These are phyloP conservation scores for Ascocoryne sarcoides DNA, from an alignment of 2,329 filamentous ascomycete genomes.

Conservation along the genomic window DNA sequence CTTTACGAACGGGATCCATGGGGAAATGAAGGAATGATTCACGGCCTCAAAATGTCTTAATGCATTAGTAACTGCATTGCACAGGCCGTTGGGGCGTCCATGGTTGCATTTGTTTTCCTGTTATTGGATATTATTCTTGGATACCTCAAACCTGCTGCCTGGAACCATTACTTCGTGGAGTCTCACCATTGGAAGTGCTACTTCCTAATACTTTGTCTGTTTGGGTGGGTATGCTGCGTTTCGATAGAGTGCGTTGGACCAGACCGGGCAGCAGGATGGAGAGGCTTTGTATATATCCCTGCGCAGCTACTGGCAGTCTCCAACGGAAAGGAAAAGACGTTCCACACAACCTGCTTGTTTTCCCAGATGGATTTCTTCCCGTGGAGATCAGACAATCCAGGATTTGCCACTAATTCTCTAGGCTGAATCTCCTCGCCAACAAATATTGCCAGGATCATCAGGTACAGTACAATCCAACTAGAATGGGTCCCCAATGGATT, in stretches of 20 bases:
- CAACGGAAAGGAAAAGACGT: neutral
- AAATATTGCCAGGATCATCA: too few species aligned
- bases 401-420: too few species aligned
- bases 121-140: slow-evolving; percentile 15
- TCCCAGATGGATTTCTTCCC: too few species aligned
- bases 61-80: slow-evolving; percentile 29
- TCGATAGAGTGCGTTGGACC: neutral
- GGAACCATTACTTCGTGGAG: slow-evolving; percentile 11
- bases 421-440: too few species aligned
- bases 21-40: slow-evolving; percentile 11
- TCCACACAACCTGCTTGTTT: neutral
- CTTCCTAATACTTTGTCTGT: neutral
- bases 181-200: neutral
- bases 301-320: neutral
- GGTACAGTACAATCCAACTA: too few species aligned
- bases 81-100: slow-evolving; percentile 24
- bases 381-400: too few species aligned
- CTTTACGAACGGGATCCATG: slow-evolving; percentile 21
- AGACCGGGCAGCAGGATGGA: neutral
- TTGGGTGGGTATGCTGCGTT: neutral
- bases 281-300: neutral
- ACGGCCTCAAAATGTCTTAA: slow-evolving; percentile 6
- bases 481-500: too few species aligned
- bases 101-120: slow-evolving; percentile 13
- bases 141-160: slow-evolving; percentile 26